Evolutionary conservation across 2,329 filamentous ascomycete genomes (phyloP).

Genomic region (Atkinsonella hypoxylon): DNA sequence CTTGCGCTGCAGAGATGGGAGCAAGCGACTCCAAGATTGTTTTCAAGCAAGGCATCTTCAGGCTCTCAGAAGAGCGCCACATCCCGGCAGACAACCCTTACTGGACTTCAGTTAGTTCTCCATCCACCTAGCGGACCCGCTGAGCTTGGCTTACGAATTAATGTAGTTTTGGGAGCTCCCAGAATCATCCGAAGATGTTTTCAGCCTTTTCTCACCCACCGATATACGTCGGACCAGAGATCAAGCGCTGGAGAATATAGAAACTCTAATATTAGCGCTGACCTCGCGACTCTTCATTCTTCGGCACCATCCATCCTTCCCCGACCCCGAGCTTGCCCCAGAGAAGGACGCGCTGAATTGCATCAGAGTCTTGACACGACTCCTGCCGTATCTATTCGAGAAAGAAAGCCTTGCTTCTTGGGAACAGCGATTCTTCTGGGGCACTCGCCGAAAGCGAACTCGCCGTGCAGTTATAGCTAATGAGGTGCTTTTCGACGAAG

Average conservation of each 20-base stretch:
- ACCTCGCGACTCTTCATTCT: slow-evolving; percentile 73
- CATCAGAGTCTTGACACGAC: slow-evolving; percentile 75
- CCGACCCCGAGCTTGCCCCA: slow-evolving; percentile 71
- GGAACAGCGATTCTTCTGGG: slow-evolving; percentile 95
- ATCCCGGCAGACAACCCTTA: slow-evolving; percentile 83
- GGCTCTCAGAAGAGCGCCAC: slow-evolving; percentile 79
- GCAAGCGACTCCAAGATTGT: slow-evolving; percentile 97
- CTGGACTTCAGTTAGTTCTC: slow-evolving; percentile 70
- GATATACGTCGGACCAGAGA: slow-evolving; percentile 85
- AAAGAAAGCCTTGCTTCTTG: slow-evolving; percentile 69
- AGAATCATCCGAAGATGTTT: slow-evolving; percentile 90
- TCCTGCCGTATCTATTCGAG: slow-evolving; percentile 89
- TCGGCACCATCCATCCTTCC: slow-evolving; percentile 82
- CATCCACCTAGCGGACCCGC: background rate
- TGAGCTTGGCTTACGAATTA: slow-evolving; percentile 1
- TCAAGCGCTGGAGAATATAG: slow-evolving; percentile 72
- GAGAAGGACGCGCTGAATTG: slow-evolving; percentile 91
- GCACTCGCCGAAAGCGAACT: slow-evolving; percentile 57
- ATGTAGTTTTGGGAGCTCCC: slow-evolving; percentile 93
- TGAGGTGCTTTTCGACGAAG: slow-evolving; percentile 78
- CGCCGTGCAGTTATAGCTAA: slow-evolving; percentile 52
- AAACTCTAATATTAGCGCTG: slow-evolving; percentile 74
- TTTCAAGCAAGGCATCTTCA: slow-evolving; percentile 97
- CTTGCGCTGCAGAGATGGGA: slow-evolving; percentile 53
- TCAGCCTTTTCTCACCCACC: slow-evolving; percentile 82